Conservation (phyloP, 805 yeast genomes). For the Candida succiphila region DNA sequence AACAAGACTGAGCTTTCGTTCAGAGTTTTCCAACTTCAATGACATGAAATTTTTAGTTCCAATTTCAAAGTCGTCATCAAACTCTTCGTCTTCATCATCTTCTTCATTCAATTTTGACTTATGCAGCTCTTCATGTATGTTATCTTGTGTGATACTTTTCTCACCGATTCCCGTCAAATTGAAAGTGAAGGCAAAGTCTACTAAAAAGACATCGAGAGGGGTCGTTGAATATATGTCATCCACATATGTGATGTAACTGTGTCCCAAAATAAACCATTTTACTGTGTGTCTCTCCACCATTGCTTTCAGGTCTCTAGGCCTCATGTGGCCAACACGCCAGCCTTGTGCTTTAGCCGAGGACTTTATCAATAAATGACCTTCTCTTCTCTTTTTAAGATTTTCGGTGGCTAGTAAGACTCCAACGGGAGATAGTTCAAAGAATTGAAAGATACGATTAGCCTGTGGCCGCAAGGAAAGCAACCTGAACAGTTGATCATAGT, state of each 20-base stretch:
- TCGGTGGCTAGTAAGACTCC: constrained; percentile 79
- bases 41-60: constrained; percentile 36
- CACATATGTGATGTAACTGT: constrained; percentile 77
- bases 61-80: constrained; percentile 20
- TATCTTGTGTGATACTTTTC: constrained; percentile 10
- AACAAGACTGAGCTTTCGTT: constrained; percentile 65
- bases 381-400: constrained; percentile 74
- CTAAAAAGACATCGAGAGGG: constrained; percentile 82
- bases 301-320: constrained; percentile 65
- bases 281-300: constrained; percentile 87
- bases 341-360: constrained; percentile 86
- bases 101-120: constrained; percentile 8
- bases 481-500: constrained; percentile 51
- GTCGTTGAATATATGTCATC: constrained; percentile 80
- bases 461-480: constrained; percentile 66
- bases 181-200: constrained; percentile 68
- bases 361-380: constrained; percentile 73
- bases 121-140: constrained; percentile 16
- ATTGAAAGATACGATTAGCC: constrained; percentile 73
- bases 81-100: constrained; percentile 19
- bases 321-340: constrained; percentile 90
- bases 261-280: constrained; percentile 86
- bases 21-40: constrained; percentile 61
- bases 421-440: constrained; percentile 83
- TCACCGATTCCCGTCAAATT: constrained; percentile 31